Evolutionary conservation across 2,329 filamentous ascomycete species (phyloP), one percentile per base, ranked within the genome.

Genomic region (Colletotrichum navitas): DNA sequence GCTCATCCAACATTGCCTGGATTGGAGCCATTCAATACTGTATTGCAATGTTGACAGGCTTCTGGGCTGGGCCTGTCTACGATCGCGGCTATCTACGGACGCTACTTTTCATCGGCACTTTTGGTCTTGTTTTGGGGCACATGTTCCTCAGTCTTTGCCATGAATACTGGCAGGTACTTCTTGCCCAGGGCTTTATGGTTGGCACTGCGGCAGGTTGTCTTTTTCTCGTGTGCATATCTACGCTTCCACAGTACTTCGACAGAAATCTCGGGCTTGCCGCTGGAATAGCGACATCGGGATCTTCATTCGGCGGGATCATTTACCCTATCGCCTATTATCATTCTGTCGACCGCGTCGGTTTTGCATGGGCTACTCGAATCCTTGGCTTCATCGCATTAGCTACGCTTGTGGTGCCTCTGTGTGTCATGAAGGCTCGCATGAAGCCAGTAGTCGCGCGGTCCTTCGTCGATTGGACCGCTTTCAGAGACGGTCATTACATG

Each of bases 21-120:
- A 84, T 87, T 21, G 85, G 85, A 18, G 83, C 84, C 5, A 74
- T 86, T 6, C 85, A 87, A 66, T 79, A 79, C 0, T 85, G 83
- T 51, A 75, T 88, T 4, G 78, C 88, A 5, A 39, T 60, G n/a
- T 7, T 60, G n/a, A 60, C 56, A 21, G 56, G 56, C 21, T 45
- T 60, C 32, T 39, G 34, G 34, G 56, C 81, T 3, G 87, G 87
- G 0, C 84, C 83, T 0, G 73, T 86, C 0, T 84, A 81, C 60
- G 86, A 88, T 76, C 78, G 79, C 2, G 87, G 87, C 7, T 81
- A 84, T 69, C 80, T 85, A 47, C 79, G 80, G 10, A 68, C 74
- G 5, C 76, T 87, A 0, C 64, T 88, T 3, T 16, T 78, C 2
- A 70, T 76, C 2, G 86, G 86, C 24, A 75, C 78, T 3, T 78